These are phyloP conservation scores for Vigna reflexopilosa DNA, from an alignment of 306 rosid species.

Conservation along the genomic window DNA sequence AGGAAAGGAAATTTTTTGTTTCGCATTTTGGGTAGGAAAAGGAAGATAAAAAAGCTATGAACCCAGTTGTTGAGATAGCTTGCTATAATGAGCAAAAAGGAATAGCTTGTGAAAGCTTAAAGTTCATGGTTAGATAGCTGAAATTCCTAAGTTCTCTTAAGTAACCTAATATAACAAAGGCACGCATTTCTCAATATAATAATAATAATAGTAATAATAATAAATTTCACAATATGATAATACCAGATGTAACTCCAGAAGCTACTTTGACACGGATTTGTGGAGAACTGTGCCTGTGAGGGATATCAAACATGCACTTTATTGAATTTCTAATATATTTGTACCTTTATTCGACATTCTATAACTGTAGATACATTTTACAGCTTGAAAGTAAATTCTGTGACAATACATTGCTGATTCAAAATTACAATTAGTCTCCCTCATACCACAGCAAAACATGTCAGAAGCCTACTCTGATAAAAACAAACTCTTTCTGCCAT, in stretches of 20 bases:
- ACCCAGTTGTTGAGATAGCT: background rate
- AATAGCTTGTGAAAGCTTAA: constrained; percentile 30
- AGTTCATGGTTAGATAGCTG: background rate
- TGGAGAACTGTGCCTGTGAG: too few relatives aligned
- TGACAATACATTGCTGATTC: background rate
- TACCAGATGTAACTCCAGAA: too few relatives aligned
- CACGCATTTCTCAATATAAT: too few relatives aligned
- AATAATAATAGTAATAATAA: too few relatives aligned
- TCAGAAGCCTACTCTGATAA: constrained; percentile 5
- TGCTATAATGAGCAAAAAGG: constrained; percentile 2
- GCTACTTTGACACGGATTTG: too few relatives aligned
- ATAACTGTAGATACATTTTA: constrained; percentile 27
- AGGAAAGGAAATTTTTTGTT: too few relatives aligned
- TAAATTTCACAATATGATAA: too few relatives aligned
- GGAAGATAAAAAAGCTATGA: background rate
- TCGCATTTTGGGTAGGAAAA: too few relatives aligned
- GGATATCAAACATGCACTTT: background rate
- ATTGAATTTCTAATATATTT: constrained; percentile 10
- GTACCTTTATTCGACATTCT: constrained; percentile 26
- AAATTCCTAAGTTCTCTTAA: constrained; percentile 7
- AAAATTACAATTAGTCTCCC: constrained; percentile 37
- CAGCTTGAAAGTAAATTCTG: constrained; percentile 23
- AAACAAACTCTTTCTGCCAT: constrained; percentile 32
- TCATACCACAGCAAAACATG: background rate
- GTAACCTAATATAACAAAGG: background rate